Evolutionary conservation across 352 stramenopile genomes (phyloP).

Genomic region (Pythium aphanidermatum): DNA sequence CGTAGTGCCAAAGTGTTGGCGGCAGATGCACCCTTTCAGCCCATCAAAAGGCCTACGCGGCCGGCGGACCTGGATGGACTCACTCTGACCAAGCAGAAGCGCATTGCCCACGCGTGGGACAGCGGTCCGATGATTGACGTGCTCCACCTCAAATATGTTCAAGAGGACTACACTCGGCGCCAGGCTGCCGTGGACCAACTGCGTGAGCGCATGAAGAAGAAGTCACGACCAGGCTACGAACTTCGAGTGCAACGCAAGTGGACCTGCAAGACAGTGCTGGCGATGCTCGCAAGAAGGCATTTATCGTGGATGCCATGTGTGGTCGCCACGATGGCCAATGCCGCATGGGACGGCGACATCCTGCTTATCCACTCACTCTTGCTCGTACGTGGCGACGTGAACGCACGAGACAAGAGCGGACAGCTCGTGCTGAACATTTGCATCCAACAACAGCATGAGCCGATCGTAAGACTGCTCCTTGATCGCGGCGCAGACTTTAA

Average conservation of each 20-base stretch:
- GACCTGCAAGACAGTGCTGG: constrained; percentile 35
- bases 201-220: constrained; percentile 47
- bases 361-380: constrained; percentile 60
- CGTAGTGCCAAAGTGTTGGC: constrained; percentile 25
- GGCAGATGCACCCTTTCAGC: constrained; percentile 7
- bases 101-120: constrained; percentile 51
- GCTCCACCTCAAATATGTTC: constrained; percentile 62
- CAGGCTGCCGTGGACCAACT: constrained; percentile 50
- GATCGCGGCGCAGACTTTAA: constrained; percentile 66
- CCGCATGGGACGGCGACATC: constrained; percentile 74
- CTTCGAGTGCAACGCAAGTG: constrained; percentile 48
- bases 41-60: constrained; percentile 14
- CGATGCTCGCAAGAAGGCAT: constrained; percentile 51
- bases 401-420: constrained; percentile 43
- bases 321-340: constrained; percentile 48
- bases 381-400: constrained; percentile 40
- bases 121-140: constrained; percentile 59
- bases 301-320: constrained; percentile 67
- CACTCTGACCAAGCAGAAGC: constrained; percentile 49
- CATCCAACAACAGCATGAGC: constrained; percentile 74
- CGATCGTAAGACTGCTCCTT: constrained; percentile 61
- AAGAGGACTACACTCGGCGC: constrained; percentile 54
- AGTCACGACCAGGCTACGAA: constrained; percentile 57
- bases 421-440: constrained; percentile 63
- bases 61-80: constrained; percentile 21